These are phyloP conservation scores for Claviceps lovelessii DNA, from an alignment of 2,329 filamentous ascomycete genomes.

Conservation along the genomic window DNA sequence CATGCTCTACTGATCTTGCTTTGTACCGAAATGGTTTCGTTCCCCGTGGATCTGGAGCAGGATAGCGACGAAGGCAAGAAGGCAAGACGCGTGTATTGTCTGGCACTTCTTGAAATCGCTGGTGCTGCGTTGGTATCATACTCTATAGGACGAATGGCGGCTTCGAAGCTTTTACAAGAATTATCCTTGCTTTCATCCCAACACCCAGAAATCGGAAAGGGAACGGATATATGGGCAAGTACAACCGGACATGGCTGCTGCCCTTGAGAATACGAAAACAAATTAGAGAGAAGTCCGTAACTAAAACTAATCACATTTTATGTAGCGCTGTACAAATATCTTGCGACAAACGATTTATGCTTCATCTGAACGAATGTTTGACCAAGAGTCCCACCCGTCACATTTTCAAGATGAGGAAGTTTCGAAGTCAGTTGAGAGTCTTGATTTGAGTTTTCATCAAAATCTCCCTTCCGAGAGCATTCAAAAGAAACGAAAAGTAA, in stretches of 20 bases:
- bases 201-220: constrained; percentile 16
- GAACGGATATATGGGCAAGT: constrained; percentile 29
- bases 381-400: constrained; percentile 14
- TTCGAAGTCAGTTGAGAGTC: constrained; percentile 14
- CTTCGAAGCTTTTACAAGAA: constrained; percentile 29
- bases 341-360: constrained; percentile 14
- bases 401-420: constrained; percentile 17
- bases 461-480: constrained; percentile 6
- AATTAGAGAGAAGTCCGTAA: neutral
- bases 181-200: constrained; percentile 22
- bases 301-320: neutral
- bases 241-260: neutral
- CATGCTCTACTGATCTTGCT: constrained; percentile 26
- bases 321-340: constrained; percentile 17
- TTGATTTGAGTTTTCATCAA: constrained; percentile 15
- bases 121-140: constrained; percentile 19
- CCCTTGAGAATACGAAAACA: neutral
- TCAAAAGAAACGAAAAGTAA: constrained; percentile 18
- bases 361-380: constrained; percentile 9
- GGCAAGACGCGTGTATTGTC: constrained; percentile 22
- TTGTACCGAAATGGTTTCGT: constrained; percentile 26
- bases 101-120: constrained; percentile 24
- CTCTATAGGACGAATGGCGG: constrained; percentile 24
- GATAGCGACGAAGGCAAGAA: constrained; percentile 14
- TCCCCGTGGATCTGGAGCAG: constrained; percentile 17